phyloP scores from a whole-genome alignment of 306 rosid species.

The Medicago lupulina region DNA sequence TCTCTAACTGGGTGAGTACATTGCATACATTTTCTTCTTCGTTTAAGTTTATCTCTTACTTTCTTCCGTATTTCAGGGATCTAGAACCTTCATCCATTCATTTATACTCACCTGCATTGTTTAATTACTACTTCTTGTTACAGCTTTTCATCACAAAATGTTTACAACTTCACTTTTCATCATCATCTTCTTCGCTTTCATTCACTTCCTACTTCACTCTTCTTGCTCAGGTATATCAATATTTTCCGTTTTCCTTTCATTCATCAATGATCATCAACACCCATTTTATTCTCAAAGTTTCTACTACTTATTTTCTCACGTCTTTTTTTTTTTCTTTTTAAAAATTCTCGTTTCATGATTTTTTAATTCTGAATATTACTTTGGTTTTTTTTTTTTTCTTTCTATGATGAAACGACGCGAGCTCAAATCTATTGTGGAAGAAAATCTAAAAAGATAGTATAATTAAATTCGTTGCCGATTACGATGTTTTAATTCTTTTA shows the following conservation, averaged over 20 bases:
- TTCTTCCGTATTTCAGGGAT: constrained; percentile 67
- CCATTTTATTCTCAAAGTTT: not conserved
- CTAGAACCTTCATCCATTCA: constrained; percentile 41
- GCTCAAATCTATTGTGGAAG: not conserved
- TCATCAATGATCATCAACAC: not conserved
- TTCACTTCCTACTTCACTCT: constrained; percentile 53
- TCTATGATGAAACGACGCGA: not conserved
- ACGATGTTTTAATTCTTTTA: not conserved
- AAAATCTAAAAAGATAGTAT: not conserved
- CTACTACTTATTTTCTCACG: not conserved
- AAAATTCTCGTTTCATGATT: not conserved
- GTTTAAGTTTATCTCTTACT: not conserved
- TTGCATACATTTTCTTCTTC: no score
- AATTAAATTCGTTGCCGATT: not conserved
- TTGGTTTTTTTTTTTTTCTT: no score
- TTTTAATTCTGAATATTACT: not conserved
- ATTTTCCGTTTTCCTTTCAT: no score
- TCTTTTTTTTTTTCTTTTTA: no score
- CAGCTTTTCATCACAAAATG: constrained; percentile 73
- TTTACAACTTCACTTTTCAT: constrained; percentile 54
- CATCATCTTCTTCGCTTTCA: constrained; percentile 43
- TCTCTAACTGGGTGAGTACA: not conserved
- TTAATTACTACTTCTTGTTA: not conserved
- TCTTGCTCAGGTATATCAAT: constrained; percentile 6
- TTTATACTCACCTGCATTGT: constrained; percentile 48